Evolutionary conservation across 768 basidiomycete species (phyloP), one percentile per base, ranked within the genome.

Genomic region (Mycena alexandri): DNA sequence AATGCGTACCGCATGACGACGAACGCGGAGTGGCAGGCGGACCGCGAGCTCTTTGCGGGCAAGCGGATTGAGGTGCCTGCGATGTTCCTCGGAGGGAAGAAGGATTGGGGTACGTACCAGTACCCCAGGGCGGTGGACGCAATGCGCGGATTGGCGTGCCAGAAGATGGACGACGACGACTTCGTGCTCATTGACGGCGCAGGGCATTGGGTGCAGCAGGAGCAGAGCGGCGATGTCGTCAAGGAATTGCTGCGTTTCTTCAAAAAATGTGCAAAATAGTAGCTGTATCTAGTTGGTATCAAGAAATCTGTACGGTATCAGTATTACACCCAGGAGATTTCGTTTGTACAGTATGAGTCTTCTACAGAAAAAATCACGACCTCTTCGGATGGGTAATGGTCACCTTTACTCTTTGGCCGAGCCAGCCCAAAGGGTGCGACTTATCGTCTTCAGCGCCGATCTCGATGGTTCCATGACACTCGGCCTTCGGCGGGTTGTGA

Each of bases 71-170:
- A 80, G 34, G 79, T 88, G 5, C 87, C 89, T 19, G 85, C 86
- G 1, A 86, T 87, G 81, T 91, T 87, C 73, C 69, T 91, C 13
- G 77, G 85, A 1, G 89, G 89, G 1, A 77, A 74, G 56, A 78
- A 81, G 64, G 90, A 90, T 74, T 90, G 89, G 89, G 88, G 89
- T 0, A 80, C 83, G n/a, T 87, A 83, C 69, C 89, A 89, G 75
- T 61, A 63, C 0, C 89, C 87, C 4, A 86, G 86, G 0, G 84
- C 80, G 2, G 64, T 19, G 17, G 66, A 65, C 1, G 46, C 50
- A 14, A 71, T 71, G 70, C 21, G 43, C 22, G n/a, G 33, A 9
- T 2, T 25, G 9, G 66, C 66, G 3, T 71, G 70, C 19, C 52
- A 43, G 29, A 61, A 61, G 24, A 71, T 71, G 70, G 60, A 62